phyloP scores from a whole-genome alignment of 202 grass and related monocot genomes.

The Musa balbisiana region DNA sequence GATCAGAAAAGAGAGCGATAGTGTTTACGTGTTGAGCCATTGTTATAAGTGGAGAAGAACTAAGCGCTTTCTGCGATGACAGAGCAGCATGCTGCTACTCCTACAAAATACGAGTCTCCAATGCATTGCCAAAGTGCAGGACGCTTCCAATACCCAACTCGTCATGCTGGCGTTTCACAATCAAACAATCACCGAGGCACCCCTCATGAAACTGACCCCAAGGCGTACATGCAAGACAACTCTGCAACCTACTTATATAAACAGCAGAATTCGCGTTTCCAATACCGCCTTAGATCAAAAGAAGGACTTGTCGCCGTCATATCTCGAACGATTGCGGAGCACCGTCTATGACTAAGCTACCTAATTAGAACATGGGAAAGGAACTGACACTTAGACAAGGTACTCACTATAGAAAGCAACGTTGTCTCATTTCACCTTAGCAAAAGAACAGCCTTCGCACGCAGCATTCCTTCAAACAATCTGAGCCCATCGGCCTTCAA shows the following conservation, averaged over 20 bases:
- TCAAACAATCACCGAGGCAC: background rate
- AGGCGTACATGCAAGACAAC: too few species aligned
- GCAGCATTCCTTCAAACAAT: too few species aligned
- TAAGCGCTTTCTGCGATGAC: background rate
- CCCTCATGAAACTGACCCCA: background rate
- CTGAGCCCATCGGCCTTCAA: too few species aligned
- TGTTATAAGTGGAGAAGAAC: background rate
- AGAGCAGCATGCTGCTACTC: background rate
- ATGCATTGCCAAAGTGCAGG: background rate
- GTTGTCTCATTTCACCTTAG: too few species aligned
- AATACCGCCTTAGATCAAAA: background rate
- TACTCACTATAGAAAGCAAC: too few species aligned
- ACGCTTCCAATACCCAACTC: background rate
- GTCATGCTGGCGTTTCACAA: slow-evolving; percentile 1
- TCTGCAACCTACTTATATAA: too few species aligned
- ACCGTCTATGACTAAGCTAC: background rate
- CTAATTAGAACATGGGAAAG: too few species aligned
- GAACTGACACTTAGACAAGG: too few species aligned
- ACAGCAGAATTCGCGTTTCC: background rate
- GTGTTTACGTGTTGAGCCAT: background rate
- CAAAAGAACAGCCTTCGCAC: too few species aligned
- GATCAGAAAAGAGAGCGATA: too few species aligned
- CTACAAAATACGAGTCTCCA: background rate
- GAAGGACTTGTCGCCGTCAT: background rate
- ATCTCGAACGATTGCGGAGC: background rate